These are phyloP conservation scores for Psidium guajava DNA, from an alignment of 345 rosid species.

Conservation along the genomic window DNA sequence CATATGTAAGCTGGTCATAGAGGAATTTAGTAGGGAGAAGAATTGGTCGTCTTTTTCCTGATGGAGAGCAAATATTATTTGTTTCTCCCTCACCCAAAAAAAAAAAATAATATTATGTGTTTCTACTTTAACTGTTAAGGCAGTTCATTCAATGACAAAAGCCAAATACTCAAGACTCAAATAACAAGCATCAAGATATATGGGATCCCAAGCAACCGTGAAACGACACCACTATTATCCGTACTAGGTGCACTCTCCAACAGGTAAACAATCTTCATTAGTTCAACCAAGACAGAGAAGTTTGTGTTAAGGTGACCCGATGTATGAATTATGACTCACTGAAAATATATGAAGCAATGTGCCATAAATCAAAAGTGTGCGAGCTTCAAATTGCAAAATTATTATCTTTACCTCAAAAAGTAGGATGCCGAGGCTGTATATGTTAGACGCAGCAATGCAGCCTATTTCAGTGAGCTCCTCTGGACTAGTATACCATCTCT, in stretches of 20 bases:
- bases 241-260: not conserved
- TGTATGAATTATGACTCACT: not conserved
- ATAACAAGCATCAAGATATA: not conserved
- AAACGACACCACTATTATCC: not conserved
- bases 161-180: not conserved
- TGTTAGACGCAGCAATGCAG: constrained; percentile 39
- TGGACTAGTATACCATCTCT: constrained; percentile 58
- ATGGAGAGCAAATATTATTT: not conserved
- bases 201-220: not conserved
- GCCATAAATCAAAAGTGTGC: not conserved
- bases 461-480: constrained; percentile 38
- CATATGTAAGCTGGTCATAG: not conserved
- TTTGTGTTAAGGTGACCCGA: not conserved
- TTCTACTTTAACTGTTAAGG: not conserved
- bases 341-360: not conserved
- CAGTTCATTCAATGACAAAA: not conserved
- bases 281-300: not conserved
- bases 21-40: not conserved
- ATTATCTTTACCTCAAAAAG: constrained; percentile 54
- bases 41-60: not conserved
- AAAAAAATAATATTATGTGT: no score
- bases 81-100: no score
- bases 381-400: not conserved
- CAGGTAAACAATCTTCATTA: not conserved
- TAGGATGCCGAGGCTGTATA: constrained; percentile 63